Evolutionary conservation across 129 eudicot species (phyloP).

Genomic region (Centrapalus pauciflorus): DNA sequence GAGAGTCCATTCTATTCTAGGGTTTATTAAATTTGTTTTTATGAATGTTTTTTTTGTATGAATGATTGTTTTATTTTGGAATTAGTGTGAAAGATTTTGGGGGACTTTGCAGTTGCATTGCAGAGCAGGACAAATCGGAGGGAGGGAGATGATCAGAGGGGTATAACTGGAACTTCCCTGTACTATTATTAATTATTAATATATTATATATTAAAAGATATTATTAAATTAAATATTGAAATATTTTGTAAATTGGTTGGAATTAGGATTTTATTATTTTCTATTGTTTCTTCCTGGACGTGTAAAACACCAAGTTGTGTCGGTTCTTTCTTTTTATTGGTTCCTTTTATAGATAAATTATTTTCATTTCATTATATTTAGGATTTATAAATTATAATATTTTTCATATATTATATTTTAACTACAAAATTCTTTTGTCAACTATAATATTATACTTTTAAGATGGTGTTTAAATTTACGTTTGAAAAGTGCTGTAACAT

Average conservation of each 20-base stretch:
- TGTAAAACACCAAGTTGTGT: neutral
- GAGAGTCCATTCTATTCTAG: slow-evolving; percentile 45
- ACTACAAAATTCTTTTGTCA: too few relatives aligned
- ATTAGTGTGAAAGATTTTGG: slow-evolving; percentile 4
- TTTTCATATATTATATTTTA: too few relatives aligned
- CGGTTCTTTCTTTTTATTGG: too few relatives aligned
- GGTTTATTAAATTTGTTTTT: neutral
- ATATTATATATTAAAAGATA: neutral
- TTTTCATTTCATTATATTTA: too few relatives aligned
- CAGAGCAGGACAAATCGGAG: slow-evolving; percentile 23
- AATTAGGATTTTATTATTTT: neutral
- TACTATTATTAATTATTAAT: neutral
- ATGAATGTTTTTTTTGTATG: neutral
- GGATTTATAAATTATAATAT: too few relatives aligned
- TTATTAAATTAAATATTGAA: neutral
- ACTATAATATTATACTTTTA: too few relatives aligned
- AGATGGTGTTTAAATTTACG: too few relatives aligned
- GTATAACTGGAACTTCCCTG: slow-evolving; percentile 17
- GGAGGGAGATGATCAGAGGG: slow-evolving; percentile 26
- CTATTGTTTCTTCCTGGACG: neutral
- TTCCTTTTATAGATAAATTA: too few relatives aligned
- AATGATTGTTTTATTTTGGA: slow-evolving; percentile 20
- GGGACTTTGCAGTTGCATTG: slow-evolving; percentile 11
- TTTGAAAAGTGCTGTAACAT: too few relatives aligned
- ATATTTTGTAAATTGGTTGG: neutral